phyloP scores from a whole-genome alignment of 495 filamentous ascomycete species.

The Xylaria flabelliformis region DNA sequence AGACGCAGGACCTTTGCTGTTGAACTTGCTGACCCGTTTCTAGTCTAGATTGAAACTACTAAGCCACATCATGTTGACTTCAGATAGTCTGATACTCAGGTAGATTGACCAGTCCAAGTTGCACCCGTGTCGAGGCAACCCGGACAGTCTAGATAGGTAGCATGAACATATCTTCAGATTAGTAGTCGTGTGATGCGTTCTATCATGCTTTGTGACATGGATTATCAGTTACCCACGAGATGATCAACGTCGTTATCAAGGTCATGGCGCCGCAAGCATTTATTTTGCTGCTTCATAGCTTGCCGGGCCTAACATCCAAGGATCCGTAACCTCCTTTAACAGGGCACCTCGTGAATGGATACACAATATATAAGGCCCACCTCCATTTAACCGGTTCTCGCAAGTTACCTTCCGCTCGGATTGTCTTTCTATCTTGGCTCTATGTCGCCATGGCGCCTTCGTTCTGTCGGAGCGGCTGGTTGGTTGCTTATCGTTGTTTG shows the following conservation, averaged over 20 bases:
- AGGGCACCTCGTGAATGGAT: slow-evolving; percentile 5
- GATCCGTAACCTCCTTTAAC: not conserved
- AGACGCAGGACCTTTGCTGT: slow-evolving; percentile 30
- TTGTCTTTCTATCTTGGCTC: not conserved
- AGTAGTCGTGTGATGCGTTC: not conserved
- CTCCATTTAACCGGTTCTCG: slow-evolving; percentile 21
- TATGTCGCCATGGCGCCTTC: not conserved
- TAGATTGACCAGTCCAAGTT: slow-evolving; percentile 31
- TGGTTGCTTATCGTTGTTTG: not conserved
- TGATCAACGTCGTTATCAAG: not conserved
- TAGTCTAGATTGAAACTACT: slow-evolving; percentile 39
- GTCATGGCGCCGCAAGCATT: not conserved
- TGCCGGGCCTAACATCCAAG: not conserved
- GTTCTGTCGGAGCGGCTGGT: not conserved
- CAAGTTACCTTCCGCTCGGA: slow-evolving; percentile 18
- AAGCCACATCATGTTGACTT: slow-evolving; percentile 11
- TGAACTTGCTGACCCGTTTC: slow-evolving; percentile 36
- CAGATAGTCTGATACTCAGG: slow-evolving; percentile 30
- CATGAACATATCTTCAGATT: slow-evolving; percentile 28
- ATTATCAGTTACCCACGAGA: no score
- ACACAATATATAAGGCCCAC: slow-evolving; percentile 14
- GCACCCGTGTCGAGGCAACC: slow-evolving; percentile 34
- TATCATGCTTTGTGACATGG: not conserved
- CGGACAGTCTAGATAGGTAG: slow-evolving; percentile 36
- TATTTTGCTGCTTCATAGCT: not conserved